Evolutionary conservation across 495 filamentous ascomycete species (phyloP).

Genomic region (Podospora pseudopauciseta): DNA sequence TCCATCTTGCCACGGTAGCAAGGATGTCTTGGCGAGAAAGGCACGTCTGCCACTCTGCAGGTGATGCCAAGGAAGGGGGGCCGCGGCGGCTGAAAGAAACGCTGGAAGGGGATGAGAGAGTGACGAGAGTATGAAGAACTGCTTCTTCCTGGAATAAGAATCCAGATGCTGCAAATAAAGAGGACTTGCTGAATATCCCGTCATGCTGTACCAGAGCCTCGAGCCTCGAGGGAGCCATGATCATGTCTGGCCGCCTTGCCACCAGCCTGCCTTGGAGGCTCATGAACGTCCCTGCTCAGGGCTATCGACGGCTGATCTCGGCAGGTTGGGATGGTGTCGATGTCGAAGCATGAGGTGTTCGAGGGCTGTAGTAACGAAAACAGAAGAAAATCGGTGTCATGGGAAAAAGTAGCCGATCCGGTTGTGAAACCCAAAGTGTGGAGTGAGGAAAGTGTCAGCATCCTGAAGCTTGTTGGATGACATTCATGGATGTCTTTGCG

Average conservation of each 20-base stretch:
- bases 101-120: not conserved
- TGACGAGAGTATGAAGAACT: not conserved
- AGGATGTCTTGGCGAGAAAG: not conserved
- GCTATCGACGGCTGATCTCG: not conserved
- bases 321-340: not conserved
- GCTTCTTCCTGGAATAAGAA: not conserved
- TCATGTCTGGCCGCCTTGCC: not conserved
- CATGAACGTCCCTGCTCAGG: not conserved
- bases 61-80: not conserved
- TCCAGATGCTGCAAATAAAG: not conserved
- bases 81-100: not conserved
- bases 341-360: not conserved
- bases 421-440: not conserved
- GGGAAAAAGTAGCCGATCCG: not conserved
- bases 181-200: not conserved
- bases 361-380: not conserved
- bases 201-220: not conserved
- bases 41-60: not conserved
- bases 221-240: not conserved
- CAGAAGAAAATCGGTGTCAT: not conserved
- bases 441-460: not conserved
- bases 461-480: not conserved
- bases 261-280: too few relatives aligned
- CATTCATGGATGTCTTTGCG: not conserved
- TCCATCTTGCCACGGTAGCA: not conserved